Evolutionary conservation across 176 grass and related monocot genomes (phyloP), one percentile per base, ranked within the genome.

Genomic region (Tuctoria greenei): DNA sequence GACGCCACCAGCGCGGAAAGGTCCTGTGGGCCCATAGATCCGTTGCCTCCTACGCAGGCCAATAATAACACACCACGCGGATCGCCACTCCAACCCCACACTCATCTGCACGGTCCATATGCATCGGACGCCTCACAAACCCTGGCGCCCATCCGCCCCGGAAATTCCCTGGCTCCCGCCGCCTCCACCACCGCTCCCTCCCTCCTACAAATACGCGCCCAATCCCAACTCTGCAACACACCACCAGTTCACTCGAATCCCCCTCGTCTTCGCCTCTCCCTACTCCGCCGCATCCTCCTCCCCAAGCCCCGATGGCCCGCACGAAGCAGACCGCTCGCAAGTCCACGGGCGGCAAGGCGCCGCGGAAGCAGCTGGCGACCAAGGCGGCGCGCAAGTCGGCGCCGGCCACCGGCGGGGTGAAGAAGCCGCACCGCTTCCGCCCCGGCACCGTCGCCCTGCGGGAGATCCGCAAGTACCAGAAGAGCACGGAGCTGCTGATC

Each of bases 401-500:
- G 1, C 84, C 89, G 50, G 81, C 84, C 0, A 96, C 86, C 0
- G 92, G 89, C 2, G 92, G 92, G 3, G 89, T 95, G 56, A 95
- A 95, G 89, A 95, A 95, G 86, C 92, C 92, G 0, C 89, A 95
- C 73, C 67, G 86, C n/a, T 95, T 95, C 81, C 81, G 89, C 8
- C 92, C 84, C 0, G 89, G 89, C 13, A 96, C 89, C 8, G 84
- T 96, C 15, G 86, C 86, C 11, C 86, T 96, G 5, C 72, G 86
- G 1, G 89, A 96, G 86, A 96, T 96, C 74, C 78, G 86, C 77
- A 96, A 89, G 84, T 96, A 96, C 70, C 86, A 96, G 92, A 96
- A 96, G 83, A 96, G 92, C 86, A 96, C 84, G 13, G 89, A 96
- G 86, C 86, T 96, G 51, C 86, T 96, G 4, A 96, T 96, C 73